phyloP scores from a whole-genome alignment of 2,329 filamentous ascomycete genomes.

The Aspergillus flavus region DNA sequence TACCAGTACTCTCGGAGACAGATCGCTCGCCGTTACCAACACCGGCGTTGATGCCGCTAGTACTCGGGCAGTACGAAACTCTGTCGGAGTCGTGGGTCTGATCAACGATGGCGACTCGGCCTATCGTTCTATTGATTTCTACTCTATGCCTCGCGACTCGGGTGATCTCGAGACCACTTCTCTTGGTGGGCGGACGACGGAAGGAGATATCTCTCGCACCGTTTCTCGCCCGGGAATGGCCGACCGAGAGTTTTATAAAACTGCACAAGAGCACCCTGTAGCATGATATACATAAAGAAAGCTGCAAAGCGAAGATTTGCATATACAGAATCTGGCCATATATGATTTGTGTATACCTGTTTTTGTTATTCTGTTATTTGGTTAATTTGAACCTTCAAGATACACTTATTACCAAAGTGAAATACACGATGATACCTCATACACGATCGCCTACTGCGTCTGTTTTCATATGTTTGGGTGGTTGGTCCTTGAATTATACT shows the following conservation, averaged over 20 bases:
- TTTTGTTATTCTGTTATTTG: not conserved
- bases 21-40: constrained; percentile 22
- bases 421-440: not conserved
- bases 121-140: constrained; percentile 29
- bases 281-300: not conserved
- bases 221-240: constrained; percentile 29
- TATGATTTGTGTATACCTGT: not conserved
- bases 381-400: not conserved
- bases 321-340: not conserved
- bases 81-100: constrained; percentile 30
- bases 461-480: not conserved
- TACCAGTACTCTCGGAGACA: constrained; percentile 32
- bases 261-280: constrained; percentile 26
- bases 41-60: constrained; percentile 29
- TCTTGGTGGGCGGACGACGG: constrained; percentile 1
- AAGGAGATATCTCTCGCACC: constrained; percentile 10
- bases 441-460: not conserved
- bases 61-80: constrained; percentile 32
- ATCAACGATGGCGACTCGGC: constrained; percentile 21
- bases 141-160: constrained; percentile 20
- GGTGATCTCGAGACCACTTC: constrained; percentile 17
- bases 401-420: not conserved
- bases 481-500: not conserved
- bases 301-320: not conserved
- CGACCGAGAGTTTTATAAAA: constrained; percentile 33